phyloP scores from a whole-genome alignment of 2,329 filamentous ascomycete genomes.

The Aciculosporium take region DNA sequence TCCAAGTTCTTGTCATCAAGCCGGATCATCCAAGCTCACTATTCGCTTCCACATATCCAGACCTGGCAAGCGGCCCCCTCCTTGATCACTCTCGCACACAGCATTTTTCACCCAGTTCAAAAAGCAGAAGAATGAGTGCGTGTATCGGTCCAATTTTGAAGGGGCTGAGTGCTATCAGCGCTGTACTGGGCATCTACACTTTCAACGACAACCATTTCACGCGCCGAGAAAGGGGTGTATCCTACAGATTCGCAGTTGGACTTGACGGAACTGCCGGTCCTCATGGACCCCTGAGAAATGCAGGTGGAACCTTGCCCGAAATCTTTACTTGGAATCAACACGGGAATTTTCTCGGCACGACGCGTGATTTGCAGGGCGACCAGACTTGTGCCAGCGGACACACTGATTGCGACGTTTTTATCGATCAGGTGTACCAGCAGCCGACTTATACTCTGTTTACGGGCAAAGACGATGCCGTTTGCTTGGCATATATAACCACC shows the following conservation, averaged over 20 bases:
- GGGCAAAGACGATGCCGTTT: not conserved
- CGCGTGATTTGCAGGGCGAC: not conserved
- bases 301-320: not conserved
- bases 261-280: not conserved
- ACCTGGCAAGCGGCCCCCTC: no score
- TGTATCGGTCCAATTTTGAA: no score
- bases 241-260: not conserved
- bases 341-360: not conserved
- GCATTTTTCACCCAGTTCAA: no score
- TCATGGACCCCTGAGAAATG: not conserved
- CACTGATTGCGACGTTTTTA: not conserved
- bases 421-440: not conserved
- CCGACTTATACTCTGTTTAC: not conserved
- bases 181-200: not conserved
- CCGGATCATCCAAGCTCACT: no score
- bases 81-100: no score
- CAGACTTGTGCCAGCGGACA: not conserved
- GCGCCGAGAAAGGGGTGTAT: not conserved
- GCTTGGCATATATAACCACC: not conserved
- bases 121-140: no score
- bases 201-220: not conserved
- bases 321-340: not conserved
- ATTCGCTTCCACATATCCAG: no score
- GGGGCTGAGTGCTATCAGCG: not conserved
- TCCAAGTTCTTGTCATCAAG: no score